Percentiles rank a stretch among this genome's conserved stretches.
Evolutionary conservation across 2,329 filamentous ascomycete genomes (phyloP).

Genomic region (Xenoacremonium recifei): DNA sequence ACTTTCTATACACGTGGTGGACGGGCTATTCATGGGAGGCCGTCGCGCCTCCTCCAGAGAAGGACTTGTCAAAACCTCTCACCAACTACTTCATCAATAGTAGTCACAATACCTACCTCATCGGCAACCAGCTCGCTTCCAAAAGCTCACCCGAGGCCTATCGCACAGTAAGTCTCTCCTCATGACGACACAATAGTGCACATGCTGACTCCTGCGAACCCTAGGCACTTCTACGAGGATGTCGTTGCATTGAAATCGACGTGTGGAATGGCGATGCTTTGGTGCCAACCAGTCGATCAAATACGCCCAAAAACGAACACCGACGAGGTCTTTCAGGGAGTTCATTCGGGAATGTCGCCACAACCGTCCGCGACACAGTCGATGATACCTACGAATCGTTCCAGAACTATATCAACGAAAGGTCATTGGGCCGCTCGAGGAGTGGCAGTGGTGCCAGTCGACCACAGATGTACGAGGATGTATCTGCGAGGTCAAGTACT

Average conservation of each 20-base stretch:
- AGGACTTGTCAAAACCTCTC: constrained; percentile 66
- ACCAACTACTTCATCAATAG: constrained; percentile 93
- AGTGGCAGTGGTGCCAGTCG: constrained; percentile 39
- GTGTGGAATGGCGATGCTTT: constrained; percentile 76
- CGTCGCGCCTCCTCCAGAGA: constrained; percentile 40
- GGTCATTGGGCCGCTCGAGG: constrained; percentile 33
- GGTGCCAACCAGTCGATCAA: constrained; percentile 33
- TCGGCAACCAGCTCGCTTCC: constrained; percentile 81
- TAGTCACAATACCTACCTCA: constrained; percentile 91
- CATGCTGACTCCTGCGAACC: constrained; percentile 1
- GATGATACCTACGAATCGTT: constrained; percentile 29
- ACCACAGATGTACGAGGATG: constrained; percentile 22
- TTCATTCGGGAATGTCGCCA: constrained; percentile 44
- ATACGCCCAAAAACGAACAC: constrained; percentile 42
- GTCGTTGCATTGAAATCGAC: constrained; percentile 91
- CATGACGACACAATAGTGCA: background rate
- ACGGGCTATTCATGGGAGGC: constrained; percentile 44
- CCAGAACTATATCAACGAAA: constrained; percentile 28
- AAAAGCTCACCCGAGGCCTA: constrained; percentile 77
- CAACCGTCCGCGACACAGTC: constrained; percentile 37
- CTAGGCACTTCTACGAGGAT: constrained; percentile 71
- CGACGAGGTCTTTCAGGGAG: constrained; percentile 46
- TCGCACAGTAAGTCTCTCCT: constrained; percentile 57
- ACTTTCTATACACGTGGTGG: constrained; percentile 52
- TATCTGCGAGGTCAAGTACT: constrained; percentile 31